Percentiles rank a stretch among this genome's conserved stretches.
phyloP scores from a whole-genome alignment of 495 filamentous ascomycete species.

The Niebla homalea region DNA sequence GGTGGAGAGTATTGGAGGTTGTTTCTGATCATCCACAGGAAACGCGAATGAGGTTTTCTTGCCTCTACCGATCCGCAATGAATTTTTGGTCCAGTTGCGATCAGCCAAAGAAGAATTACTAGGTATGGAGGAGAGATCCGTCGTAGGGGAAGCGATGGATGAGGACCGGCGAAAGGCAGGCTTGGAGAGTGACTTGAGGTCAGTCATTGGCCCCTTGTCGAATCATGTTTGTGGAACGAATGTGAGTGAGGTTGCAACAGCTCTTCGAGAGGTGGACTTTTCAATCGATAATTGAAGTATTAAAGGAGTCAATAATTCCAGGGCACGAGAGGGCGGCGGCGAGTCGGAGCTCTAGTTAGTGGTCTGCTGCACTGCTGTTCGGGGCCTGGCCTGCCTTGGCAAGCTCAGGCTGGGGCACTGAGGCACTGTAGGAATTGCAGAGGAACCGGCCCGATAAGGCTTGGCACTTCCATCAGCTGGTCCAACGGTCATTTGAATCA shows the following conservation, averaged over 20 bases:
- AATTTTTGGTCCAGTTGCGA: slow-evolving; percentile 10
- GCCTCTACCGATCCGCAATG: slow-evolving; percentile 8
- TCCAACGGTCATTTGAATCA: not conserved
- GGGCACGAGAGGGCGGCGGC: too few species aligned
- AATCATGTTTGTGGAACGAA: not conserved
- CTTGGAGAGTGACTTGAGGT: slow-evolving; percentile 14
- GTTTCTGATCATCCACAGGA: slow-evolving; percentile 9
- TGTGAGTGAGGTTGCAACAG: not conserved
- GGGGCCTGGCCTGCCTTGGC: too few species aligned
- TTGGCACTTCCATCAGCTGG: not conserved
- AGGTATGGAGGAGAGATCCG: slow-evolving; percentile 4
- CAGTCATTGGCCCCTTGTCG: slow-evolving; percentile 7
- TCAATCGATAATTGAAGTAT: too few species aligned
- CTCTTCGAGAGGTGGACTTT: not conserved
- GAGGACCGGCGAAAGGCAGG: slow-evolving; percentile 17
- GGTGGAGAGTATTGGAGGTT: not conserved
- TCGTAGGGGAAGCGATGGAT: slow-evolving; percentile 12
- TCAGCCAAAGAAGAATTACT: slow-evolving; percentile 1
- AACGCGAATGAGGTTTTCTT: slow-evolving; percentile 6
- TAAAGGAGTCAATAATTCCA: not conserved
- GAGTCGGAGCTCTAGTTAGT: too few species aligned
- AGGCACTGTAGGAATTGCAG: too few species aligned
- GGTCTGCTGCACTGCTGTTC: too few species aligned
- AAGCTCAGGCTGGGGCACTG: too few species aligned
- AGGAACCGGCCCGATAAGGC: too few species aligned